These are phyloP conservation scores for Penicillium pulvis DNA, from an alignment of 495 filamentous ascomycete species.

Conservation along the genomic window DNA sequence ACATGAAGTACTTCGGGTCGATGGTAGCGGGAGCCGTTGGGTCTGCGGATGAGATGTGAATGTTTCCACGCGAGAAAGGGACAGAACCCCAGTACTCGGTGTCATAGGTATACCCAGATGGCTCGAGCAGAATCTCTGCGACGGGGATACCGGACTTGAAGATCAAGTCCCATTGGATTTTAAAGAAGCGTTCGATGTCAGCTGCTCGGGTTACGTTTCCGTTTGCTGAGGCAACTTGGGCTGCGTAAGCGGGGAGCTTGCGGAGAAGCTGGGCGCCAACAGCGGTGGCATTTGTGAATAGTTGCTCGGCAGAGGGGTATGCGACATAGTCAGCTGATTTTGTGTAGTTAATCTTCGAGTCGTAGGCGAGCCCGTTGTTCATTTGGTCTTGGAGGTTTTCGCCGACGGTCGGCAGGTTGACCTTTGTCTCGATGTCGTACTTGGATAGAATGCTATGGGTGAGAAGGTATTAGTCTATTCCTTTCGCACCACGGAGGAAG, in stretches of 20 bases:
- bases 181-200: slow-evolving; percentile 25
- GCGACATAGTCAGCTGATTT: slow-evolving; percentile 21
- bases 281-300: slow-evolving; percentile 21
- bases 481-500: too few relatives aligned
- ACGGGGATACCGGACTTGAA: slow-evolving; percentile 44
- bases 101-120: slow-evolving; percentile 24
- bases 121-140: slow-evolving; percentile 39
- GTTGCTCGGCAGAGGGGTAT: slow-evolving; percentile 21
- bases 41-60: slow-evolving; percentile 53
- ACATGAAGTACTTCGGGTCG: slow-evolving; percentile 56
- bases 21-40: slow-evolving; percentile 39
- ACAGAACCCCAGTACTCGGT: slow-evolving; percentile 47
- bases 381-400: slow-evolving; percentile 30
- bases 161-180: slow-evolving; percentile 27
- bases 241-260: slow-evolving; percentile 24
- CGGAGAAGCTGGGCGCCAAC: slow-evolving; percentile 18
- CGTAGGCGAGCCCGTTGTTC: slow-evolving; percentile 24
- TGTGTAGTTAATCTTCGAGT: slow-evolving; percentile 15
- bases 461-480: background rate
- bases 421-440: slow-evolving; percentile 20
- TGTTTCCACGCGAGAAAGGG: slow-evolving; percentile 56
- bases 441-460: slow-evolving; percentile 20
- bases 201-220: slow-evolving; percentile 21
- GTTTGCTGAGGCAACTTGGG: slow-evolving; percentile 22
- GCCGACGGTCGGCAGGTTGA: slow-evolving; percentile 25